Evolutionary conservation across 805 yeast genomes (phyloP), one percentile per base, ranked within the genome.

Genomic region (Cyberlindnera veronae): DNA sequence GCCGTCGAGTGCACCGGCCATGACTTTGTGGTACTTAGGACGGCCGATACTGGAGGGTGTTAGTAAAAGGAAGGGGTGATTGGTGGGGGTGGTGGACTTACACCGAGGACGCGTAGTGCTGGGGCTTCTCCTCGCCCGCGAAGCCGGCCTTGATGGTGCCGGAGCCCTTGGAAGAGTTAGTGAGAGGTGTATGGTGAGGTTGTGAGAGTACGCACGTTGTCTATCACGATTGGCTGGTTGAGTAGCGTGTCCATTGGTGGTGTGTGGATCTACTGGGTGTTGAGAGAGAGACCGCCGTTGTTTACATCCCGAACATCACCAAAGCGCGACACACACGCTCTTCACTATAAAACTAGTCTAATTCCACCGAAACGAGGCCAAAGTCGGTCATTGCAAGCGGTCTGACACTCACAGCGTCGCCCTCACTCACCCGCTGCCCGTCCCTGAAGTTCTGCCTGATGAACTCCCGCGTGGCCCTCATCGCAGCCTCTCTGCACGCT

Each of bases 401-500:
- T 46, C 90, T 70, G 34, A 85, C 74, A 6, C 56, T 57, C 16
- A 74, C 63, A 16, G 66, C 60, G 10, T 66, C 60, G 8, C 60
- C 64, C 16, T 65, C 66, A 14, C 62, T 64, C 12, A 64, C 40
- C 26, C 62, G 63, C 39, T 58, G 53, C 12, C 60, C 60, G 34
- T 54, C 48, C 30, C 50, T 51, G 50, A 55, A 54, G 37, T 85
- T 84, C 39, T 64, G 63, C 40, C 77, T 68, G 42, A 91, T 86
- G 58, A 77, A 87, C 61, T 93, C 97, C 51, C 95, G 73, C 56
- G 91, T 89, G 0, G 96, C 85, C 50, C 74, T 74, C 69, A 90
- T 76, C 1, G 95, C 96, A 0, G 99, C 99, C 54, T 87, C 95
- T 41, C 99, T 76, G 58, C 96, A 88, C 35, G 86, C 65, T 58